These are phyloP conservation scores for Citrus mangshanensis DNA, from an alignment of 345 rosid genomes.

Conservation along the genomic window DNA sequence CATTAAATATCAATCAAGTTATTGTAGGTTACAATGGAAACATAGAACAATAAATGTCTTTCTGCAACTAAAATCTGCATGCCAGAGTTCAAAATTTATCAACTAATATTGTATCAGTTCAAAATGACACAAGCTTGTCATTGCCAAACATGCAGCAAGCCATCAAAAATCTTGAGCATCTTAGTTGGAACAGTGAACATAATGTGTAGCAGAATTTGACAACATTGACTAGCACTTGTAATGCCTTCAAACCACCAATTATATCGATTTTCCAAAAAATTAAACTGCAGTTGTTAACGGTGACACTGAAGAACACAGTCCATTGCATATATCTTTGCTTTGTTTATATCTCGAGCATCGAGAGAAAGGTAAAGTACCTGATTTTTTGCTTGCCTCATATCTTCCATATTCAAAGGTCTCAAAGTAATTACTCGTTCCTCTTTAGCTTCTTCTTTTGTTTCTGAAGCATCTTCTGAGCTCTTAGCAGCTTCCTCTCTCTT, in stretches of 20 bases:
- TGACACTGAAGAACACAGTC: not conserved
- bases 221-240: not conserved
- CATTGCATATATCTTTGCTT: conserved; percentile 50
- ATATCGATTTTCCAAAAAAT: not conserved
- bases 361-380: conserved; percentile 45
- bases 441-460: conserved; percentile 45
- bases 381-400: conserved; percentile 86
- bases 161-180: too few relatives aligned
- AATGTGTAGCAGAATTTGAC: too few relatives aligned
- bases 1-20: not conserved
- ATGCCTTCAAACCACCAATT: not conserved
- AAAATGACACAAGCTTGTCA: too few relatives aligned
- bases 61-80: too few relatives aligned
- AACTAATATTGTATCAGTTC: too few relatives aligned
- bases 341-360: conserved; percentile 50
- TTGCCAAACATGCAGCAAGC: too few relatives aligned
- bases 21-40: too few relatives aligned
- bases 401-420: conserved; percentile 87
- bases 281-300: not conserved
- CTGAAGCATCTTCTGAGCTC: conserved; percentile 42
- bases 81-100: too few relatives aligned
- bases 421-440: conserved; percentile 57
- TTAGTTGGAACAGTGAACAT: too few relatives aligned
- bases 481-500: conserved; percentile 58
- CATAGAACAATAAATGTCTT: too few relatives aligned